A percentile compares a stretch with the other conserved stretches of the same genome.
Conservation (phyloP, 129 eudicot species). For the Arctium minus region DNA sequence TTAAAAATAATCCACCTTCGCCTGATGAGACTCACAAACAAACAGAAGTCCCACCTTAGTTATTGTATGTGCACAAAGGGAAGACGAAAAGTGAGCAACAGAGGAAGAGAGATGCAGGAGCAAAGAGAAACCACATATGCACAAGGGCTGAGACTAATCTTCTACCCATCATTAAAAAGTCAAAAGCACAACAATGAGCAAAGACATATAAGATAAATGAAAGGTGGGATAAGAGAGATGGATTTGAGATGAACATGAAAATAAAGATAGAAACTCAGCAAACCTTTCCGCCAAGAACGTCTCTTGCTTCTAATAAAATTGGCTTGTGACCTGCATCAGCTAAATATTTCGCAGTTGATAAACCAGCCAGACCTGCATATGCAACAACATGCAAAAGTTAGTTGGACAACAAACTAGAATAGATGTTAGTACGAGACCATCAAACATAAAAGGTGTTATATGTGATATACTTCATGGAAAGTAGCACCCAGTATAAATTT, state of each 20-base stretch:
- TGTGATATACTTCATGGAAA: neutral
- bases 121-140: too few species aligned
- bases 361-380: conserved; percentile 88
- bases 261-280: neutral
- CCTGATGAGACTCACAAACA: neutral
- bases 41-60: neutral
- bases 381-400: conserved; percentile 7
- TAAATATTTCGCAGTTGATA: conserved; percentile 93
- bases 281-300: conserved; percentile 98
- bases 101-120: neutral
- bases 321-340: conserved; percentile 99
- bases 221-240: neutral
- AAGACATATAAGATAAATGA: neutral
- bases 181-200: neutral
- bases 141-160: neutral
- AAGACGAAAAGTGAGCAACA: neutral
- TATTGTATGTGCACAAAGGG: neutral
- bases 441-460: neutral
- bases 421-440: conserved; percentile 1
- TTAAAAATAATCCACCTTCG: neutral
- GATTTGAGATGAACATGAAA: neutral
- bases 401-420: neutral
- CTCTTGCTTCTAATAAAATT: conserved; percentile 88
- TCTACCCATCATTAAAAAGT: neutral
- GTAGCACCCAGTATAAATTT: neutral